Conservation (phyloP, 345 rosid species). For the Citrus unshiu region DNA sequence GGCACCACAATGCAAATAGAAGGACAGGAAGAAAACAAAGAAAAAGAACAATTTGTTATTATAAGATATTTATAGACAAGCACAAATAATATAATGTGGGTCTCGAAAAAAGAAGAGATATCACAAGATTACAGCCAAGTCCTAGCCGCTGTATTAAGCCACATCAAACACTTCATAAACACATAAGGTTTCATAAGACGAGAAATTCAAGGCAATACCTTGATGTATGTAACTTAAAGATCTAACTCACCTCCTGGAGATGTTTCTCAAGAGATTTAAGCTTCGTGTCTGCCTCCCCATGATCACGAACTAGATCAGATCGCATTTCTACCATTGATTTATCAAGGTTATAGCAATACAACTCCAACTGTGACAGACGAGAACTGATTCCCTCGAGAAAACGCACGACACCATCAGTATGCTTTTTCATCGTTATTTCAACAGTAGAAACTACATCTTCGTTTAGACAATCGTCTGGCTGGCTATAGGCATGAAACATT, state of each 20-base stretch:
- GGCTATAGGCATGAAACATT: constrained; percentile 61
- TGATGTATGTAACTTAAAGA: neutral
- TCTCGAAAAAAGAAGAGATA: neutral
- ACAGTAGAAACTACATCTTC: constrained; percentile 58
- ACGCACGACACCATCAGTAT: constrained; percentile 74
- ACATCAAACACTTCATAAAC: neutral
- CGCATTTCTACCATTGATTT: constrained; percentile 95
- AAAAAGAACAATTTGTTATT: neutral
- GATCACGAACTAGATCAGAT: constrained; percentile 64
- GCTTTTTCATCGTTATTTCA: constrained; percentile 79
- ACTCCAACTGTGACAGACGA: constrained; percentile 84
- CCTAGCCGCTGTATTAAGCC: neutral
- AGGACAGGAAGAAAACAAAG: neutral
- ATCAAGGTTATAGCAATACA: constrained; percentile 91
- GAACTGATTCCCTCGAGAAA: constrained; percentile 98
- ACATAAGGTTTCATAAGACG: too few relatives aligned
- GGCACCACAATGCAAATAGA: neutral
- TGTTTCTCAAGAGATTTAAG: constrained; percentile 90
- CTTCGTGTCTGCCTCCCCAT: constrained; percentile 72
- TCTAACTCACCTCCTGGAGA: constrained; percentile 74
- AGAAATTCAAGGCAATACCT: neutral
- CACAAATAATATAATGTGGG: neutral
- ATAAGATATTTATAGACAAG: neutral
- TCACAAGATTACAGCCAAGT: neutral
- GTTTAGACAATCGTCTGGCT: constrained; percentile 78